Percentiles rank a stretch among this genome's conserved stretches.
phyloP scores from a whole-genome alignment of 2,329 filamentous ascomycete genomes.

The Aspergillus fumigatiaffinis region DNA sequence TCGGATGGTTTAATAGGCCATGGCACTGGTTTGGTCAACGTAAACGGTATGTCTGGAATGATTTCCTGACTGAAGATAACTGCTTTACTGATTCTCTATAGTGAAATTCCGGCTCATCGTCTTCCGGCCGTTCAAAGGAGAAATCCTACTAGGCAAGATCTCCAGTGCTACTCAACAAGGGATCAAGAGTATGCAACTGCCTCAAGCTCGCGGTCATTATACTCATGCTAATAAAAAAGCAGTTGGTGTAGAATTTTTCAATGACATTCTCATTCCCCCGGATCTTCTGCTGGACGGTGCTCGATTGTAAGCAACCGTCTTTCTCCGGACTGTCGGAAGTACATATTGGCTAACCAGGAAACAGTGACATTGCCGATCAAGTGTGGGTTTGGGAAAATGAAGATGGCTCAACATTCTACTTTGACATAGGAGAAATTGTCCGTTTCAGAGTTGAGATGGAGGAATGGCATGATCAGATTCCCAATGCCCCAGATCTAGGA shows the following conservation, averaged over 20 bases:
- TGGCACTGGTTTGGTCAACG: constrained; percentile 85
- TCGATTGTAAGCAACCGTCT: constrained; percentile 59
- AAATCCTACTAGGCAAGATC: constrained; percentile 84
- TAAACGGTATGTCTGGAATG: constrained; percentile 66
- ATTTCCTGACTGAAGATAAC: neutral
- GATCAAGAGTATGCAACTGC: constrained; percentile 58
- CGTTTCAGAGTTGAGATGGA: constrained; percentile 82
- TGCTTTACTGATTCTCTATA: constrained; percentile 32
- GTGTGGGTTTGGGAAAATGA: constrained; percentile 81
- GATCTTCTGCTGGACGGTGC: constrained; percentile 71
- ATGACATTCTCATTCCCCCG: constrained; percentile 78
- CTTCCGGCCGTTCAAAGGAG: constrained; percentile 92
- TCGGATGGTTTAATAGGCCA: constrained; percentile 94
- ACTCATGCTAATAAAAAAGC: constrained; percentile 12
- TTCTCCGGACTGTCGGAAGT: neutral
- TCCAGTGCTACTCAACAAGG: constrained; percentile 67
- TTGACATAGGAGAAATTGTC: constrained; percentile 85
- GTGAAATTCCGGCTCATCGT: constrained; percentile 92
- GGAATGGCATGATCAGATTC: constrained; percentile 85
- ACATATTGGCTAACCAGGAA: constrained; percentile 15
- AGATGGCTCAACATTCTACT: constrained; percentile 70
- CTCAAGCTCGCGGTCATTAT: neutral
- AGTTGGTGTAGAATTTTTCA: constrained; percentile 89
- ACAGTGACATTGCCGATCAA: constrained; percentile 67
- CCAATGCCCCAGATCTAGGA: constrained; percentile 63